phyloP scores from a whole-genome alignment of 2,329 filamentous ascomycete species.

The Colletotrichum echinochloae region DNA sequence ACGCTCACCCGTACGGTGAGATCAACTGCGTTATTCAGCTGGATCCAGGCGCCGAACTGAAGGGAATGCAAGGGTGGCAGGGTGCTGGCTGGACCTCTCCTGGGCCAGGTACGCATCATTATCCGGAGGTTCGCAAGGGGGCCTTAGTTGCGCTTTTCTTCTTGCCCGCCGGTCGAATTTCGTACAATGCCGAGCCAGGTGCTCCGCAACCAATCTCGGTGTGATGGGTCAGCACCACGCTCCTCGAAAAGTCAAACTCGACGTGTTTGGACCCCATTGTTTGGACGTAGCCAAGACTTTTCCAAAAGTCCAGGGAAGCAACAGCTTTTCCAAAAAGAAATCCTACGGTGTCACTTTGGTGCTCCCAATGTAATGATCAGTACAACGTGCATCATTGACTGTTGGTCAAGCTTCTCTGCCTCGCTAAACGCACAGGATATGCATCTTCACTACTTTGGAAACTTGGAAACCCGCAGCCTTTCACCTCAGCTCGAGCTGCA shows the following conservation, averaged over 20 bases:
- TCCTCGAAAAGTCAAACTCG: too few relatives aligned
- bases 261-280: too few relatives aligned
- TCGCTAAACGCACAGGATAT: not conserved
- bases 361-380: not conserved
- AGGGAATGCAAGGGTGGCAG: slow-evolving; percentile 68
- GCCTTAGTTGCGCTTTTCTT: slow-evolving; percentile 66
- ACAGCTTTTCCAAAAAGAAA: not conserved
- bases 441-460: not conserved
- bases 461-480: not conserved
- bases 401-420: too few relatives aligned
- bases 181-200: slow-evolving; percentile 58
- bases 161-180: slow-evolving; percentile 65
- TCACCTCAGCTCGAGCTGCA: not conserved
- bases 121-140: slow-evolving; percentile 63
- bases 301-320: not conserved
- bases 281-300: not conserved
- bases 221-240: slow-evolving; percentile 9
- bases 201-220: slow-evolving; percentile 53
- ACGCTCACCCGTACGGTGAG: slow-evolving; percentile 65
- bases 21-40: slow-evolving; percentile 67
- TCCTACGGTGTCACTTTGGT: too few relatives aligned
- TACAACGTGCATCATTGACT: not conserved
- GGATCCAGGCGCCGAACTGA: slow-evolving; percentile 61
- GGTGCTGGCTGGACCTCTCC: slow-evolving; percentile 67
- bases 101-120: slow-evolving; percentile 67